Evolutionary conservation across 768 basidiomycete species (phyloP).

Genomic region (Russula dissimulans): DNA sequence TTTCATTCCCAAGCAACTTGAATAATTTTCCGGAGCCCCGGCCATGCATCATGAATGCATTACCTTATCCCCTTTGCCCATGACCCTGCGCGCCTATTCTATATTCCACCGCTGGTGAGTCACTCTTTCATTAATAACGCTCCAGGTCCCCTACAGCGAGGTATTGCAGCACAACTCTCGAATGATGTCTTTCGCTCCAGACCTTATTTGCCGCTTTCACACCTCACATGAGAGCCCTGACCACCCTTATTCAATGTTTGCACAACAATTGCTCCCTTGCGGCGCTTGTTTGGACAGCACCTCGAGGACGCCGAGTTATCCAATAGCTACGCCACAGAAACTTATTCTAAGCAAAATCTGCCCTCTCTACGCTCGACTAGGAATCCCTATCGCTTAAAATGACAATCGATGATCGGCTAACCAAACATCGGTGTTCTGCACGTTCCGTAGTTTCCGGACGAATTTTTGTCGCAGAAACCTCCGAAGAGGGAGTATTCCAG

Average conservation of each 20-base stretch:
- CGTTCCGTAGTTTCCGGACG: conserved; percentile 10
- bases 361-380: not conserved
- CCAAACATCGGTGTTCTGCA: conserved; percentile 2
- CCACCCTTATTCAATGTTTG: not conserved
- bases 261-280: not conserved
- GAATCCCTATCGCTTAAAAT: not conserved
- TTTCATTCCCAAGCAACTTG: not conserved
- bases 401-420: conserved; percentile 17
- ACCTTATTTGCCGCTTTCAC: not conserved
- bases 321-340: conserved; percentile 8
- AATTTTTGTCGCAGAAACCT: not conserved
- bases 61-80: conserved; percentile 11
- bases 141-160: not conserved
- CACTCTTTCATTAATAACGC: not conserved
- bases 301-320: conserved; percentile 2
- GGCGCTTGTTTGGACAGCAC: conserved; percentile 1
- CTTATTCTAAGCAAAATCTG: not conserved
- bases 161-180: not conserved
- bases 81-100: conserved; percentile 16
- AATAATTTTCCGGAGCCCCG: not conserved
- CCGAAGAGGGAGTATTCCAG: conserved; percentile 1
- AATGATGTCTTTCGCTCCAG: not conserved
- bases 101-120: not conserved
- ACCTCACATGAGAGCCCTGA: not conserved
- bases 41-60: not conserved